phyloP scores from a whole-genome alignment of 1,284 basidiomycete genomes.

The Tranzscheliella williamsii region DNA sequence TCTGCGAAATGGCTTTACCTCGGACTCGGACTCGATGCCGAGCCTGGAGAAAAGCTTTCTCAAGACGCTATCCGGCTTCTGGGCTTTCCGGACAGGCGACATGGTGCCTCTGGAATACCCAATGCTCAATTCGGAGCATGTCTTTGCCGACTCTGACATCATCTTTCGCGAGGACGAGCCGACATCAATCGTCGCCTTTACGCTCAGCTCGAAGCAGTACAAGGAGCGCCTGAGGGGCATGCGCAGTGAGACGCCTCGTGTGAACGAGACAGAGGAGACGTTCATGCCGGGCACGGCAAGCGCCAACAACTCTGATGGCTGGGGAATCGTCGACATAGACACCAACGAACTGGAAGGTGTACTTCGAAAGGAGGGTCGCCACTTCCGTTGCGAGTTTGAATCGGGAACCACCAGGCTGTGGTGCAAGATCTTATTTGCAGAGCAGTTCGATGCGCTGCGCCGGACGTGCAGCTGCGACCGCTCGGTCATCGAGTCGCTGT shows the following conservation, averaged over 20 bases:
- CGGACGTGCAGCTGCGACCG: constrained; percentile 89
- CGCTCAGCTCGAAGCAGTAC: constrained; percentile 86
- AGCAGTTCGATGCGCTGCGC: constrained; percentile 93
- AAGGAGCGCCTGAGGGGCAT: constrained; percentile 49
- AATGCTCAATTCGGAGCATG: constrained; percentile 63
- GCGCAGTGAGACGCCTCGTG: constrained; percentile 21
- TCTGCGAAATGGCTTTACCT: constrained; percentile 28
- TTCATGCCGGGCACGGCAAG: constrained; percentile 69
- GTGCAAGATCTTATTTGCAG: constrained; percentile 92
- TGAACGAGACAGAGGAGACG: constrained; percentile 28
- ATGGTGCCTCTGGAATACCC: constrained; percentile 67
- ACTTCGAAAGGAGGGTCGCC: constrained; percentile 51
- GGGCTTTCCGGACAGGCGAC: constrained; percentile 65
- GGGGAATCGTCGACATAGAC: constrained; percentile 31
- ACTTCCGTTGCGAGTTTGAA: constrained; percentile 59
- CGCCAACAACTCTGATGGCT: constrained; percentile 24
- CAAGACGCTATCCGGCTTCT: constrained; percentile 79
- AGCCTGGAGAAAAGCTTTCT: constrained; percentile 64
- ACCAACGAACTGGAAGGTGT: constrained; percentile 42
- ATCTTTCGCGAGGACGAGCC: constrained; percentile 97
- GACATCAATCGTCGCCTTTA: constrained; percentile 94
- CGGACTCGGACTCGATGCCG: constrained; percentile 40
- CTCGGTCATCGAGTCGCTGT: constrained; percentile 88
- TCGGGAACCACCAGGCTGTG: constrained; percentile 81
- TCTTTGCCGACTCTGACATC: constrained; percentile 84